phyloP scores from a whole-genome alignment of 192 early-diverging fungal genomes.

The Backusella mclennaniae region DNA sequence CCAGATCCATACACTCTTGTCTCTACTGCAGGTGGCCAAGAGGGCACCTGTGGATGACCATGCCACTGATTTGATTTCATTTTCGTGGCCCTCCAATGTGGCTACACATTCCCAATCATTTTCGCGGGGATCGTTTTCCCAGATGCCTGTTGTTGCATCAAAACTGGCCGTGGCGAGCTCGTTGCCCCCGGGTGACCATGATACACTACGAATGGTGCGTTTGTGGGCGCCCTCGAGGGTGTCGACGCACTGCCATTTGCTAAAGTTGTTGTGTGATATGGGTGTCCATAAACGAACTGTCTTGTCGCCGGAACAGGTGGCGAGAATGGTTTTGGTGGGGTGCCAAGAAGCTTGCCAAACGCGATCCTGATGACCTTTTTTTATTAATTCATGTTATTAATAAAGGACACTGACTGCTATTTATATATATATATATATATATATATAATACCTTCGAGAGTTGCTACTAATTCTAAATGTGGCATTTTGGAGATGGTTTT shows the following conservation, averaged over 20 bases:
- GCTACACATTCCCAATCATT: conserved; percentile 85
- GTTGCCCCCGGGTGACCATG: conserved; percentile 73
- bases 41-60: conserved; percentile 83
- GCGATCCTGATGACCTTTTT: conserved; percentile 73
- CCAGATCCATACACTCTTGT: conserved; percentile 99
- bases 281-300: conserved; percentile 84
- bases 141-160: conserved; percentile 90
- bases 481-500: background rate
- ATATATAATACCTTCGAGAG: conserved; percentile 11
- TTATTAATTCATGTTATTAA: background rate
- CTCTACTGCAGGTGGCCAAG: conserved; percentile 91
- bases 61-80: conserved; percentile 92
- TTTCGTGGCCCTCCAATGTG: conserved; percentile 97
- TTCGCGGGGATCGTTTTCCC: conserved; percentile 66
- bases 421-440: no score
- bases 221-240: conserved; percentile 85
- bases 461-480: conserved; percentile 17
- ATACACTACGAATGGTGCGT: conserved; percentile 86
- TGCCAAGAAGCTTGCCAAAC: conserved; percentile 91
- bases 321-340: conserved; percentile 67
- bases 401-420: background rate
- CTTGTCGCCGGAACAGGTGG: conserved; percentile 86
- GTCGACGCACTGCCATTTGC: conserved; percentile 69
- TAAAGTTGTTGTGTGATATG: conserved; percentile 36
- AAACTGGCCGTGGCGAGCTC: conserved; percentile 88